Evolutionary conservation across 202 grass and related monocot genomes (phyloP).

Genomic region (Bolboschoenoplectus hybrid): DNA sequence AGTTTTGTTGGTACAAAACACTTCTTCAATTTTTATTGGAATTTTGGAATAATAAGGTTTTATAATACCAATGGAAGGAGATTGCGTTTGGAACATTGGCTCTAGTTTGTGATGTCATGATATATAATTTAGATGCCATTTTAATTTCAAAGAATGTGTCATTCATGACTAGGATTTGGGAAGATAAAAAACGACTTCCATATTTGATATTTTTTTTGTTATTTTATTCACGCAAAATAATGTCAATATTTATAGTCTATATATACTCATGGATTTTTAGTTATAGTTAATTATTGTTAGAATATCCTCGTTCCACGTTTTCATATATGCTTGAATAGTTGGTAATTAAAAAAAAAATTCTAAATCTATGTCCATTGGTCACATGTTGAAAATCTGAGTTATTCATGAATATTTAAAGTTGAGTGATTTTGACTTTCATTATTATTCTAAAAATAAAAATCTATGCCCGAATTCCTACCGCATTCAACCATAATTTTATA

Average conservation of each 20-base stretch:
- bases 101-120: constrained; percentile 9
- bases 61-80: constrained; percentile 39
- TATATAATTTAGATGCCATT: constrained; percentile 9
- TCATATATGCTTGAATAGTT: neutral
- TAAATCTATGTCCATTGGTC: no score
- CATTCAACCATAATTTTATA: no score
- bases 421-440: no score
- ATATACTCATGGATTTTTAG: neutral
- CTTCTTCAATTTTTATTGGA: neutral
- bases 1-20: neutral
- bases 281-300: neutral
- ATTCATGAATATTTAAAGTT: no score
- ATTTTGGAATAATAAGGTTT: neutral
- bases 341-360: neutral
- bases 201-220: neutral
- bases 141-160: constrained; percentile 34
- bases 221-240: neutral
- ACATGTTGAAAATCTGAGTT: no score
- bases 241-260: neutral
- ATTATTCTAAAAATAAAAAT: no score
- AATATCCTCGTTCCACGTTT: neutral
- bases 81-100: constrained; percentile 16
- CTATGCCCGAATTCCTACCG: no score
- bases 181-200: neutral
- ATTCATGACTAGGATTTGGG: constrained; percentile 21